Evolutionary conservation across 2,329 filamentous ascomycete species (phyloP), one percentile per base, ranked within the genome.

Genomic region (Fusarium agapanthi): DNA sequence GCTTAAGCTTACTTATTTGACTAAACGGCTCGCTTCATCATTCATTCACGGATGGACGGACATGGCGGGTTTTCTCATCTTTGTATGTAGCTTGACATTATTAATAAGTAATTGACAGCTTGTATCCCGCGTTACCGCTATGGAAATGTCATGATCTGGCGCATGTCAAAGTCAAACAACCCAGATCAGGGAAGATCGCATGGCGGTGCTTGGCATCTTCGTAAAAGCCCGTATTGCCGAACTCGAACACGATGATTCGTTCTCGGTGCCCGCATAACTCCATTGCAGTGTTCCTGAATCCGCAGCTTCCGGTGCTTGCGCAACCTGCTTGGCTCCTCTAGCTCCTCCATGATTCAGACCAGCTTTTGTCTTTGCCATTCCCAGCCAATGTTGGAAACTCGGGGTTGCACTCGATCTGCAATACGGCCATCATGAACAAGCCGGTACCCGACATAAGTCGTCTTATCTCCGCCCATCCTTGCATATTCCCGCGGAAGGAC

Each of bases 291-390:
- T 48, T 67, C 45, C 53, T 62, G 37, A 40, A 59, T 67, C 75
- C 68, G 68, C 64, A 65, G 62, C 73, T 64, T 67, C 75, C 65
- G 75, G 63, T 24, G 54, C 67, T 61, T 69, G 35, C 28, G 15
- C 15, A 34, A 34, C 51, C 38, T 26, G 50, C 65, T 56, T 69
- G 35, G 38, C 48, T 40, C 60, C 45, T 54, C 34, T 69, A 32
- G 38, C 48, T 40, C 60, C 45, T 54, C 34, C 59, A 48, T 51
- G 48, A 54, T 37, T 45, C 58, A 61, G 38, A 51, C 47, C 40
- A 34, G 34, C 38, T 32, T 54, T 28, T 55, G 28, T 47, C 44
- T 45, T 41, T n/a, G 40, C 40, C 20, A 9, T 14, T 13, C 22
- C 30, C 20, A 30, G n/a, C 34, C 34, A 37, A 30, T 56, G 43